phyloP scores from a whole-genome alignment of 164 flowering plant species.

The Macadamia integrifolia region DNA sequence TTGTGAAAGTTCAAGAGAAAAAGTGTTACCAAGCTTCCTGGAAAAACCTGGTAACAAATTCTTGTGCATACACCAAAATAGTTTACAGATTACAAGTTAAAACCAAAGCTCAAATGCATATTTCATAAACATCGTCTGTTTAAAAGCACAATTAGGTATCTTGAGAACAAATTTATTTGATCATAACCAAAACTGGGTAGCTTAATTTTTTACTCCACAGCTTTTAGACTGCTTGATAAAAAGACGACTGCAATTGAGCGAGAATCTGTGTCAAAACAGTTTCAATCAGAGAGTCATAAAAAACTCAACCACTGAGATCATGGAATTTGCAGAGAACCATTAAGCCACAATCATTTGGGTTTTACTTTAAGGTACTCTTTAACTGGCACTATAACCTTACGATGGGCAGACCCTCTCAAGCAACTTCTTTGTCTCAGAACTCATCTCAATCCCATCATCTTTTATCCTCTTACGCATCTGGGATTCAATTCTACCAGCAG shows the following conservation, averaged over 20 bases:
- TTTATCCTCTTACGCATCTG: constrained; percentile 41
- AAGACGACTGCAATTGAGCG: not conserved
- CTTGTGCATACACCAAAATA: no score
- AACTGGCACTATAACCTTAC: constrained; percentile 1
- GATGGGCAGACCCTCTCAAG: constrained; percentile 37
- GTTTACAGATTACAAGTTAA: no score
- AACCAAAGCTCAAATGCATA: no score
- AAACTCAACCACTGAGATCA: not conserved
- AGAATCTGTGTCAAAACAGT: not conserved
- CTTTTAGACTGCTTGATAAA: not conserved
- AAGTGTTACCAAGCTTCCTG: no score
- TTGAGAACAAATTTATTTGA: no score
- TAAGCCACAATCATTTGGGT: not conserved
- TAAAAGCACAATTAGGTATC: no score
- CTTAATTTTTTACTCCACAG: no score
- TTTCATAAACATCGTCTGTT: no score
- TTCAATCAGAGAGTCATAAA: not conserved
- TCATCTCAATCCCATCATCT: constrained; percentile 41
- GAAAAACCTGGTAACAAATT: no score
- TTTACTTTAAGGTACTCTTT: not conserved
- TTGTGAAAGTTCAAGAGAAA: no score
- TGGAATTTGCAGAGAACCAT: not conserved
- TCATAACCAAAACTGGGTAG: no score
- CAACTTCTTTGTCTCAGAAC: constrained; percentile 34
- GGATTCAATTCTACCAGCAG: constrained; percentile 41